Evolutionary conservation across 768 basidiomycete genomes (phyloP).

Genomic region (Clitopilus passeckerianus): DNA sequence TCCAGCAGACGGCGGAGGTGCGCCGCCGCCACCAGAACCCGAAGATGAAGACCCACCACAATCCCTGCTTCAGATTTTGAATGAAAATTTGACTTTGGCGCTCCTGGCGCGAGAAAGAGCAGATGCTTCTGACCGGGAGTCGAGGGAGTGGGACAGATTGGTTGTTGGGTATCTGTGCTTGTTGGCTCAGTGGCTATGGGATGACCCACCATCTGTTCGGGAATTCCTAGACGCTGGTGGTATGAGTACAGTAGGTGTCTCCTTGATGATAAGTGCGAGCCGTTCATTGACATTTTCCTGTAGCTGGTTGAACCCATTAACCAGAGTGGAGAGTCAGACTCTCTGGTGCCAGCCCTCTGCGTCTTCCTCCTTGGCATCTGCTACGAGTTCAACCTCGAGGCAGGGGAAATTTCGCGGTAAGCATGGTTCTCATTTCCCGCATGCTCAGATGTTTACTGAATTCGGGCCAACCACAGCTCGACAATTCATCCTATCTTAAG

Average conservation of each 20-base stretch:
- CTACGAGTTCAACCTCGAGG: slow-evolving; percentile 95
- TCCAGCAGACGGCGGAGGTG: slow-evolving; percentile 57
- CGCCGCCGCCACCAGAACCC: slow-evolving; percentile 27
- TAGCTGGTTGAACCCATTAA: slow-evolving; percentile 92
- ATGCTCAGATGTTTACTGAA: slow-evolving; percentile 1
- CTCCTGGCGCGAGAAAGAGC: slow-evolving; percentile 71
- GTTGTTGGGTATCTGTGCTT: slow-evolving; percentile 82
- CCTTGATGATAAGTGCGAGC: neutral
- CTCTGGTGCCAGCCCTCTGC: slow-evolving; percentile 83
- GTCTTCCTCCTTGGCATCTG: slow-evolving; percentile 90
- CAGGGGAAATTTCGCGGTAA: slow-evolving; percentile 92
- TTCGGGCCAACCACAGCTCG: slow-evolving; percentile 36
- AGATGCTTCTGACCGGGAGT: slow-evolving; percentile 63
- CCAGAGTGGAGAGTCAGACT: slow-evolving; percentile 81
- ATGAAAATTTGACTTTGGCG: slow-evolving; percentile 86
- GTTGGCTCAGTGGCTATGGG: slow-evolving; percentile 94
- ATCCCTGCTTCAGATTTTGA: slow-evolving; percentile 76
- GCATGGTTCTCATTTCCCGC: slow-evolving; percentile 12
- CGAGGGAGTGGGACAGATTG: slow-evolving; percentile 86
- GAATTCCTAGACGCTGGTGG: slow-evolving; percentile 91
- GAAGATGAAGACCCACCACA: slow-evolving; percentile 65
- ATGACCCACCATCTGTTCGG: slow-evolving; percentile 81
- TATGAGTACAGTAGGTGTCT: slow-evolving; percentile 70
- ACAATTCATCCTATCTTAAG: slow-evolving; percentile 88
- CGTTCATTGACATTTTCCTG: neutral